Evolutionary conservation across 1,139 yeast genomes (phyloP).

Genomic region (Lodderomyces parapsilosis): DNA sequence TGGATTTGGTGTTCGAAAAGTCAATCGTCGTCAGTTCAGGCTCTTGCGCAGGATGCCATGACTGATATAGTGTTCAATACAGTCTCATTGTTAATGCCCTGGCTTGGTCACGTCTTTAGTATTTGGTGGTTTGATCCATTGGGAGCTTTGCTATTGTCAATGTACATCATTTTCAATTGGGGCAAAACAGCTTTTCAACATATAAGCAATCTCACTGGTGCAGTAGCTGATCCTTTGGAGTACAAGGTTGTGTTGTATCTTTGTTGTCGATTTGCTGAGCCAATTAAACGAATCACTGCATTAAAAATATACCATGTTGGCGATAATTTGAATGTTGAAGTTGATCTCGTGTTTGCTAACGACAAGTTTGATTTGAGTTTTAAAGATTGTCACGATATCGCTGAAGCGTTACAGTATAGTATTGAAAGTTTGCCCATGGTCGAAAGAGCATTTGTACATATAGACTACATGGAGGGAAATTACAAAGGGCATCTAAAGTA

Average conservation of each 20-base stretch:
- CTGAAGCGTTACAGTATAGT: slow-evolving; percentile 79
- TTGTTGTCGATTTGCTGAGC: slow-evolving; percentile 68
- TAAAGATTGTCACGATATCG: slow-evolving; percentile 75
- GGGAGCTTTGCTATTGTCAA: slow-evolving; percentile 65
- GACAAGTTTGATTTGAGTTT: slow-evolving; percentile 44
- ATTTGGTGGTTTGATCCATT: slow-evolving; percentile 72
- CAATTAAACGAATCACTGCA: slow-evolving; percentile 63
- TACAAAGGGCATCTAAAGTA: slow-evolving; percentile 48
- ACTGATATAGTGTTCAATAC: slow-evolving; percentile 73
- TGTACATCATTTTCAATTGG: slow-evolving; percentile 69
- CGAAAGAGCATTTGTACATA: slow-evolving; percentile 79
- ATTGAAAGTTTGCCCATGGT: slow-evolving; percentile 74
- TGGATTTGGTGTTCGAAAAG: slow-evolving; percentile 67
- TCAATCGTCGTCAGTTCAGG: slow-evolving; percentile 68
- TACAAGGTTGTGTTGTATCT: slow-evolving; percentile 66
- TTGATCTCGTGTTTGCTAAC: slow-evolving; percentile 63
- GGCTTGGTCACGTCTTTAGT: slow-evolving; percentile 50
- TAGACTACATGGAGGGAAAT: slow-evolving; percentile 64
- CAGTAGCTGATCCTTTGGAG: slow-evolving; percentile 62
- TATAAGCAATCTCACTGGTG: slow-evolving; percentile 72
- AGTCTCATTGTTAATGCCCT: slow-evolving; percentile 70
- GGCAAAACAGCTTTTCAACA: slow-evolving; percentile 63
- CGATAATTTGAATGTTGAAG: slow-evolving; percentile 73
- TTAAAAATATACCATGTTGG: slow-evolving; percentile 78
- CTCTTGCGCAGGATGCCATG: slow-evolving; percentile 78